phyloP scores from a whole-genome alignment of 768 basidiomycete species.

The button mushroom (Agaricus bisporus) region DNA sequence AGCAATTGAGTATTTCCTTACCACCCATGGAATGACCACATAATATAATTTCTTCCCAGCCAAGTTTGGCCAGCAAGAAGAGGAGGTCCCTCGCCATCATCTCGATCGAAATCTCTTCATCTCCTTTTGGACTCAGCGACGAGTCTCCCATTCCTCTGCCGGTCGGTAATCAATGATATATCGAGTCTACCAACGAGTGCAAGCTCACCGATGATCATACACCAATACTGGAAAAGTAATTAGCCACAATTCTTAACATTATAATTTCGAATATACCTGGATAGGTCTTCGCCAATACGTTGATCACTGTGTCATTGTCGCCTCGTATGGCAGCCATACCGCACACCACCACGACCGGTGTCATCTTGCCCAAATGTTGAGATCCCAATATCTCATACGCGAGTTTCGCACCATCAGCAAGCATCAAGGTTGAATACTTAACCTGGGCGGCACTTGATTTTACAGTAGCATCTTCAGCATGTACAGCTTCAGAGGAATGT shows the following conservation, averaged over 20 bases:
- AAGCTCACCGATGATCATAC: constrained; percentile 28
- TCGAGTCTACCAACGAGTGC: background rate
- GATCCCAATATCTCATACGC: constrained; percentile 39
- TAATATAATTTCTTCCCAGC: constrained; percentile 36
- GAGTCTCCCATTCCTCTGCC: constrained; percentile 43
- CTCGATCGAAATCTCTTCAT: constrained; percentile 38
- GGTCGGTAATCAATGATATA: background rate
- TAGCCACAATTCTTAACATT: background rate
- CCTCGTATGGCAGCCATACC: constrained; percentile 32
- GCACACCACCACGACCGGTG: constrained; percentile 36
- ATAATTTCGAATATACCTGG: constrained; percentile 26
- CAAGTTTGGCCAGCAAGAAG: constrained; percentile 28
- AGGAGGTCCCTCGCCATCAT: constrained; percentile 39
- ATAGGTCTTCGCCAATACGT: constrained; percentile 26
- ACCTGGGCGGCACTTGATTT: constrained; percentile 13
- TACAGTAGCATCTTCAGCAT: background rate
- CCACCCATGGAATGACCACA: constrained; percentile 52
- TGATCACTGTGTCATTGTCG: constrained; percentile 34
- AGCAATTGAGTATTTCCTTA: constrained; percentile 14
- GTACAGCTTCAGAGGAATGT: too few relatives aligned
- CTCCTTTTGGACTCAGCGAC: constrained; percentile 19
- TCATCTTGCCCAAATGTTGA: constrained; percentile 20
- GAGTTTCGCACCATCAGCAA: constrained; percentile 37
- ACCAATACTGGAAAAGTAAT: constrained; percentile 28
- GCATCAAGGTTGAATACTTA: constrained; percentile 19